Evolutionary conservation across 306 rosid genomes (phyloP), one percentile per base, ranked within the genome.

Genomic region (Cicer chorassanicum): DNA sequence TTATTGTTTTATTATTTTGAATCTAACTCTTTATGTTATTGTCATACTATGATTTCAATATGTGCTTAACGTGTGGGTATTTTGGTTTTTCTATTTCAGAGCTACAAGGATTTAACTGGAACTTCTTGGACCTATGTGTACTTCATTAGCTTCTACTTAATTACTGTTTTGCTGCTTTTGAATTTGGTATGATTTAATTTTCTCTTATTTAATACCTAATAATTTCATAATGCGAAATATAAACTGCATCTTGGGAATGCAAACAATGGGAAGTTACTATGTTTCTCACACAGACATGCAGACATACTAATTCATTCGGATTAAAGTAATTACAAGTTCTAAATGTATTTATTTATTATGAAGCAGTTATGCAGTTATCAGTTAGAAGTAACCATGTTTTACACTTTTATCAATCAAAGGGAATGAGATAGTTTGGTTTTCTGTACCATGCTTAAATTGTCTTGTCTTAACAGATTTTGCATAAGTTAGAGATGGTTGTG

Each of bases 101-200:
- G 97, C 82, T 94, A 94, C 90, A 80, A 60, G 90, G 97, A 81
- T 53, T 77, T 94, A 73, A 91, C 96, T 1, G 98, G 93, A 73
- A 94, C 91, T 73, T 73, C 80, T 42, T 94, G 97, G 99, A 82
- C 82, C 75, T 44, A 86, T 40, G 39, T 36, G 50, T 94, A 94
- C 82, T 94, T 94, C 78, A 61, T 92, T 80, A 90, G 96, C 85
- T 94, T 92, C 89, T 94, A 94, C 89, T 81, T 94, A 64, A 72
- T 94, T 68, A 86, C 93, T 8, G 84, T 92, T 71, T 79, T 94
- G 81, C 95, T 94, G 79, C 98, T 94, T 57, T 73, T 94, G 85
- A 94, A 94, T 74, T 85, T 94, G 97, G 99, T 92, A 79, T 72
- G 88, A 70, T 72, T 41, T 77, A 21, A 61, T 69, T 34, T 68